Percentiles rank a stretch among this genome's conserved stretches.
These are phyloP conservation scores for Phaffia australis DNA, from an alignment of 768 basidiomycete species.

Conservation along the genomic window DNA sequence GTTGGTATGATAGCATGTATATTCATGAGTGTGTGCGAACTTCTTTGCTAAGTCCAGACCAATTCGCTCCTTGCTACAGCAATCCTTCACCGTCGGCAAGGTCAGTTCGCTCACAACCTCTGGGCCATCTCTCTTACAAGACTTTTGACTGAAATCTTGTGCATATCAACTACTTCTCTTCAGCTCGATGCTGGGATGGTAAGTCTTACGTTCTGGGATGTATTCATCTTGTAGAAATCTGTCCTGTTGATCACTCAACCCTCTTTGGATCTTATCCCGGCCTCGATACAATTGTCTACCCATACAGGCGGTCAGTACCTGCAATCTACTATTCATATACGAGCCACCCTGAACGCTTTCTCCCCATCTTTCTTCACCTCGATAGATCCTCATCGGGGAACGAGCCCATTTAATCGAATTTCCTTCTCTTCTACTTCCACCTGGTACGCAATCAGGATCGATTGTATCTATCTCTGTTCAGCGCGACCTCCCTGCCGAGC, in stretches of 20 bases:
- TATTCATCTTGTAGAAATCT: too few relatives aligned
- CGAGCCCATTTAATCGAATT: conserved; percentile 96
- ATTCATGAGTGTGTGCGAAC: neutral
- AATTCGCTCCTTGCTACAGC: neutral
- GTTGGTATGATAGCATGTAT: too few relatives aligned
- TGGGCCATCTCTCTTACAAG: neutral
- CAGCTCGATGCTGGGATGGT: conserved; percentile 18
- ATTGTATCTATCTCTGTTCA: conserved; percentile 95
- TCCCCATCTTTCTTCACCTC: neutral
- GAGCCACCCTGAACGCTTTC: conserved; percentile 22
- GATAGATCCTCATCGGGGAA: conserved; percentile 79
- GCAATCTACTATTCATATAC: conserved; percentile 6
- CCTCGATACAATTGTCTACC: neutral
- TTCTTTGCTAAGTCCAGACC: neutral
- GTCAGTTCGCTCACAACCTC: conserved; percentile 49
- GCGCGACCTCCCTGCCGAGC: conserved; percentile 74
- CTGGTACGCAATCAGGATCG: conserved; percentile 82
- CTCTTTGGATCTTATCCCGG: neutral
- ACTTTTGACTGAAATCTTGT: too few relatives aligned
- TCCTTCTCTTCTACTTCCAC: conserved; percentile 85
- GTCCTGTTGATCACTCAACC: too few relatives aligned
- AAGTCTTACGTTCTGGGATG: neutral
- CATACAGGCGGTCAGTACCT: conserved; percentile 57
- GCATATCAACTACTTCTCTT: neutral
- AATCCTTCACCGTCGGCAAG: conserved; percentile 79